Evolutionary conservation across 192 early-diverging fungal genomes (phyloP), one percentile per base, ranked within the genome.

Genomic region (Lobosporangium transversale): DNA sequence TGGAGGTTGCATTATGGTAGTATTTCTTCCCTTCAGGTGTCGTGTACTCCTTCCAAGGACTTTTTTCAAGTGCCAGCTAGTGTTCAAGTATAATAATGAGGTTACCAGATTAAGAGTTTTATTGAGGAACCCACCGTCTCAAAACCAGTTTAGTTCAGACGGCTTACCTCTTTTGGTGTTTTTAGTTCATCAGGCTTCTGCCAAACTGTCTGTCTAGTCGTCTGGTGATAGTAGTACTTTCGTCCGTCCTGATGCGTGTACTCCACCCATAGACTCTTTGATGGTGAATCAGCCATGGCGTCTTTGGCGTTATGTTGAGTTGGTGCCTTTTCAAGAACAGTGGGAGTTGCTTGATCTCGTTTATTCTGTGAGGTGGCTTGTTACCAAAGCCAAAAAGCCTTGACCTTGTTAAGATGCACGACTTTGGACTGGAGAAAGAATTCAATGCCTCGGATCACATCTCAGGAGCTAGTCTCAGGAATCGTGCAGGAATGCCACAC

Each of bases 121-220:
- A n/a, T n/a, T 33, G 40, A 40, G 21, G 37, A 6, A 18, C 51
- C 17, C 24, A 15, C 24, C 18, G 20, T 32, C 29, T 32, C 4
- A 50, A 27, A 24, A 3, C 48, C 6, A 21, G 48, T n/a, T 48
- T 48, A 48, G 14, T 45, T 14, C 21, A 20, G 15, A 45, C 11
- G 54, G 31, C 21, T 26, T 76, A 71, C 80, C 73, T 92, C 92
- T 64, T 88, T 90, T 20, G 88, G 85, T 2, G 94, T 92, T 74
- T 94, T 93, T 6, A 97, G 81, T 66, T 92, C 94, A 58, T 95
- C 90, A 18, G 97, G 97, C 75, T 97, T 97, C 52, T 99, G 93
- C 97, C 97, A 99, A 1, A 87, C 89, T 30, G 90, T 96, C 53
- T 85, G 81, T 58, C 88, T 87, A 18, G 95, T 95, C 3, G 75